phyloP scores from a whole-genome alignment of 371 early-diverging fungal genomes.

The Mucor piriformis region DNA sequence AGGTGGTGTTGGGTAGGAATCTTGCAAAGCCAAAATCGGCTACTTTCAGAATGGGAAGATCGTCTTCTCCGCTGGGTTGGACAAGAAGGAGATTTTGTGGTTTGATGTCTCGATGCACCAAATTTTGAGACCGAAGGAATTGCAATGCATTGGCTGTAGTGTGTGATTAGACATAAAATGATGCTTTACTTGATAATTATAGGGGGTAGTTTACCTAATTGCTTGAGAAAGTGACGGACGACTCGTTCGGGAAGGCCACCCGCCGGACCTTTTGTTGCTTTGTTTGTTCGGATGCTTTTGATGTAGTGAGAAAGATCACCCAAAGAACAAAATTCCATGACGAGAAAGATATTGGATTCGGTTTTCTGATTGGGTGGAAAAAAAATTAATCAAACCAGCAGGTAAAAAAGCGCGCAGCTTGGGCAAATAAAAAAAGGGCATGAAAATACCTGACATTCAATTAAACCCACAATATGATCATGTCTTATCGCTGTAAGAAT shows the following conservation, averaged over 20 bases:
- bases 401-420: neutral
- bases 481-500: conserved; percentile 86
- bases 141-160: conserved; percentile 75
- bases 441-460: conserved; percentile 78
- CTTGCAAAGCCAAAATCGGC: conserved; percentile 98
- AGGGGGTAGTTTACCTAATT: conserved; percentile 84
- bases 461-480: conserved; percentile 84
- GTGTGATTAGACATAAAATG: neutral
- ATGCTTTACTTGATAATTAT: neutral
- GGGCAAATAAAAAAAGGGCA: too few relatives aligned
- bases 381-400: neutral
- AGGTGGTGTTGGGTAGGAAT: conserved; percentile 73
- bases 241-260: conserved; percentile 82
- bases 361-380: conserved; percentile 64
- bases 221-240: conserved; percentile 81
- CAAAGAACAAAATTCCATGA: conserved; percentile 94
- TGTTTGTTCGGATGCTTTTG: conserved; percentile 63
- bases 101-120: conserved; percentile 97
- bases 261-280: conserved; percentile 40
- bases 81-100: conserved; percentile 88
- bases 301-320: conserved; percentile 93
- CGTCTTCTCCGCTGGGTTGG: conserved; percentile 27
- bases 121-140: conserved; percentile 79
- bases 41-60: conserved; percentile 81
- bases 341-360: conserved; percentile 84